A percentile compares a stretch with the other conserved stretches of the same genome.
These are phyloP conservation scores for Auriscalpium orientale DNA, from an alignment of 768 basidiomycete species.

Conservation along the genomic window DNA sequence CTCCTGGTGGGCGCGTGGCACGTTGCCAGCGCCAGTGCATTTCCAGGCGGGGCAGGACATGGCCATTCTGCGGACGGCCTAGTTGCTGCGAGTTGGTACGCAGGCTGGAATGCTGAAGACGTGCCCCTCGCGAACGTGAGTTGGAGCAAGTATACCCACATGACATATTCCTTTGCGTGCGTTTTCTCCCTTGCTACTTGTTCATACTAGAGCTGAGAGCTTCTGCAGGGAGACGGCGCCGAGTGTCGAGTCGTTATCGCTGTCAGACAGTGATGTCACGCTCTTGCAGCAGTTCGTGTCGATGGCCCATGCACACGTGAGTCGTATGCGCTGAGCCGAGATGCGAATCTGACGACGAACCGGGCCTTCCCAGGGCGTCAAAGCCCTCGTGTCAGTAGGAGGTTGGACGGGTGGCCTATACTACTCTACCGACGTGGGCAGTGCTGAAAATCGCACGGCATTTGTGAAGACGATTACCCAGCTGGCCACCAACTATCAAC, in stretches of 20 bases:
- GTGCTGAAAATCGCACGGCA: constrained; percentile 2
- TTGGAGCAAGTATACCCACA: constrained; percentile 48
- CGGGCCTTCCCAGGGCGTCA: constrained; percentile 2
- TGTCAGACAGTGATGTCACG: constrained; percentile 19
- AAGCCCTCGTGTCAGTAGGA: constrained; percentile 7
- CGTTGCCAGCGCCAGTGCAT: neutral
- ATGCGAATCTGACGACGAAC: neutral
- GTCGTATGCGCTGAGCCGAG: neutral
- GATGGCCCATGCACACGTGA: constrained; percentile 14
- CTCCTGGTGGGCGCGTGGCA: too few relatives aligned
- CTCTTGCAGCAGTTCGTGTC: constrained; percentile 18
- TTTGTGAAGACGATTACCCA: constrained; percentile 3
- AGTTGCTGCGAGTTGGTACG: constrained; percentile 48
- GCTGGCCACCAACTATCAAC: neutral
- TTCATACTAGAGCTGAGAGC: neutral
- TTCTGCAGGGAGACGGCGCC: constrained; percentile 10
- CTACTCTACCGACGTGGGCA: constrained; percentile 10
- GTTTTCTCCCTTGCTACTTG: constrained; percentile 54
- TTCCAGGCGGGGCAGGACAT: neutral
- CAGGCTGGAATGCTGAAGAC: constrained; percentile 39
- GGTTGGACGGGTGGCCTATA: constrained; percentile 9
- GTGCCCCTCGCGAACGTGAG: constrained; percentile 37
- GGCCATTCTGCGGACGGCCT: neutral
- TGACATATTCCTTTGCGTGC: constrained; percentile 60
- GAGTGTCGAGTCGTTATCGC: constrained; percentile 16